phyloP scores from a whole-genome alignment of 257 asterid genomes.

The Prunella vulgaris region DNA sequence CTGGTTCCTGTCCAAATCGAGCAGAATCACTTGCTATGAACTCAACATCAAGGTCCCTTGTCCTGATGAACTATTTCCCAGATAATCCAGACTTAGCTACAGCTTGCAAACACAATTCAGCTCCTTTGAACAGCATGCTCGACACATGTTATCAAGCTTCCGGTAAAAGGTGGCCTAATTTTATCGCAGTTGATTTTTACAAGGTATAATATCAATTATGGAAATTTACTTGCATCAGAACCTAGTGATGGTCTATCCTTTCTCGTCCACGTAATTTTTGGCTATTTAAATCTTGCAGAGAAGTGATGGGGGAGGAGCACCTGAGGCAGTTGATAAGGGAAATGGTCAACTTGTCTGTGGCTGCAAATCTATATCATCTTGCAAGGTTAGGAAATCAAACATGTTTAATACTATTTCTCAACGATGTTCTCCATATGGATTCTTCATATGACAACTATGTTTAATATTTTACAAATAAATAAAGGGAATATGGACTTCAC shows the following conservation, averaged over 20 bases:
- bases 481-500: not conserved
- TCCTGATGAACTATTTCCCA: constrained; percentile 80
- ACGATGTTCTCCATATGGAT: not conserved
- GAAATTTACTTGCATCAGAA: no score
- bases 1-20: constrained; percentile 79
- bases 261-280: not conserved
- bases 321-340: constrained; percentile 77
- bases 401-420: not conserved
- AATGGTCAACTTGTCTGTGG: constrained; percentile 82
- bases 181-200: constrained; percentile 84
- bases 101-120: constrained; percentile 86
- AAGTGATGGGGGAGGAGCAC: constrained; percentile 96
- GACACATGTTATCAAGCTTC: constrained; percentile 69
- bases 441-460: not conserved
- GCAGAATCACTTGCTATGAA: constrained; percentile 76
- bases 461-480: not conserved
- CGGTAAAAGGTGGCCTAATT: constrained; percentile 90
- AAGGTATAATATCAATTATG: constrained; percentile 36
- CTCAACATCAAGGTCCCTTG: constrained; percentile 64
- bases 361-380: constrained; percentile 56
- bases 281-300: constrained; percentile 46
- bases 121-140: constrained; percentile 67
- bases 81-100: constrained; percentile 59
- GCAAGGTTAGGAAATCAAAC: constrained; percentile 49
- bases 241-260: not conserved